Evolutionary conservation across 805 yeast genomes (phyloP).

Genomic region (Suhomyces vadensis): DNA sequence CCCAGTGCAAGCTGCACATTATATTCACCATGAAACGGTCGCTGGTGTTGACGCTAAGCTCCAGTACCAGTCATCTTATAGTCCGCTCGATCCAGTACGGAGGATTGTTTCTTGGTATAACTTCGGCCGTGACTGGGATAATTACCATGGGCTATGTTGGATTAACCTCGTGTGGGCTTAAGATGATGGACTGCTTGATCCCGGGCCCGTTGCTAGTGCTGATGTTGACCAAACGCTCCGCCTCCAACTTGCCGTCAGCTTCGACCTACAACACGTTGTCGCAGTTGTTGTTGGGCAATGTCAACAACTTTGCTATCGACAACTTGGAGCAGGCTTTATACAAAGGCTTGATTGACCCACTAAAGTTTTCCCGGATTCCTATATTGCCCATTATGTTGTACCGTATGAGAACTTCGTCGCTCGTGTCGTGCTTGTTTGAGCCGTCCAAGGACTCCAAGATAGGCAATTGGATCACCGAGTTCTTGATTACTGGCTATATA

Average conservation of each 20-base stretch:
- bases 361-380: constrained; percentile 39
- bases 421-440: constrained; percentile 28
- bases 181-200: constrained; percentile 36
- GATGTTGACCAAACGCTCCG: constrained; percentile 19
- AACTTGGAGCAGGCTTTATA: constrained; percentile 32
- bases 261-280: constrained; percentile 4
- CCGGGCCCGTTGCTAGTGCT: constrained; percentile 35
- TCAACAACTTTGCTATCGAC: constrained; percentile 14
- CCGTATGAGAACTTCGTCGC: constrained; percentile 37
- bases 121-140: constrained; percentile 43
- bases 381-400: constrained; percentile 40
- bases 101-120: constrained; percentile 33
- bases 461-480: constrained; percentile 31
- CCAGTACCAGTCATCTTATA: constrained; percentile 18
- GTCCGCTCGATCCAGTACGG: constrained; percentile 29
- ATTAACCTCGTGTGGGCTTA: constrained; percentile 38
- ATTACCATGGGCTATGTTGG: constrained; percentile 42
- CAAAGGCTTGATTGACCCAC: constrained; percentile 35
- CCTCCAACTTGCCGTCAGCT: neutral
- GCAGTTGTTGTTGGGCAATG: constrained; percentile 16
- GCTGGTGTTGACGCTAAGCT: constrained; percentile 21
- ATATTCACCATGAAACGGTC: constrained; percentile 34
- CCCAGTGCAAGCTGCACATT: constrained; percentile 42
- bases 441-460: constrained; percentile 12
- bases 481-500: constrained; percentile 37